These are phyloP conservation scores for Encephalitozoon cuniculi DNA, from an alignment of 371 early-diverging fungal genomes.

Conservation along the genomic window DNA sequence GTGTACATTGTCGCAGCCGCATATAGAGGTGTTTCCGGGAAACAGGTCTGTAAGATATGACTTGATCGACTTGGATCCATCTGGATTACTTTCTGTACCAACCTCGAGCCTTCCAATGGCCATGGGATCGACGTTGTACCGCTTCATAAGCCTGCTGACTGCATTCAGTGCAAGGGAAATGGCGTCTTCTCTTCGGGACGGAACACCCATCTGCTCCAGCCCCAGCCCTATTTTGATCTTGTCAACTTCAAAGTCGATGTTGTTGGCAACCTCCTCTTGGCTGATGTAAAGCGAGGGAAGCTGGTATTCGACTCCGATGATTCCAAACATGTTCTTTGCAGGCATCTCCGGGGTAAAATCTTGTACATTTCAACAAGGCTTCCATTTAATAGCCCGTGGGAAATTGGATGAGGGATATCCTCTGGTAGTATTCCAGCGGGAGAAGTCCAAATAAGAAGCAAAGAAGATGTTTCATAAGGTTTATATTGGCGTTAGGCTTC, in stretches of 20 bases:
- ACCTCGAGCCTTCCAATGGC: constrained; percentile 87
- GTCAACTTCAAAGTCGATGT: constrained; percentile 8
- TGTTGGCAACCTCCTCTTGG: constrained; percentile 20
- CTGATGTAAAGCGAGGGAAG: constrained; percentile 19
- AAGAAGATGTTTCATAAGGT: not conserved
- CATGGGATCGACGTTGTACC: constrained; percentile 71
- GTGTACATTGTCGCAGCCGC: constrained; percentile 88
- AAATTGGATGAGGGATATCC: no score
- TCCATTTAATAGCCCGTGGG: not conserved
- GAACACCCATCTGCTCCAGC: constrained; percentile 19
- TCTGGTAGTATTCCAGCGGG: no score
- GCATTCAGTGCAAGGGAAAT: constrained; percentile 62
- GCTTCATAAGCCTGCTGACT: constrained; percentile 76
- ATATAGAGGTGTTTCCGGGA: constrained; percentile 74
- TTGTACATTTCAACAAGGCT: not conserved
- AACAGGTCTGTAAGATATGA: constrained; percentile 84
- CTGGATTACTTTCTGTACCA: constrained; percentile 91
- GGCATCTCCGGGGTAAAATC: not conserved
- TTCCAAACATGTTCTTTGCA: constrained; percentile 16
- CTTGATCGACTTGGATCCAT: constrained; percentile 90
- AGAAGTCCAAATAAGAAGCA: not conserved
- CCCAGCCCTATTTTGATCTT: constrained; percentile 38
- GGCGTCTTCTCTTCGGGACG: constrained; percentile 22
- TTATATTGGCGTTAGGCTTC: not conserved
- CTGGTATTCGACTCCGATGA: constrained; percentile 37